Base-by-base conservation (phyloP, 176 grass and related monocot genomes). In the Raddia guianensis region DNA sequence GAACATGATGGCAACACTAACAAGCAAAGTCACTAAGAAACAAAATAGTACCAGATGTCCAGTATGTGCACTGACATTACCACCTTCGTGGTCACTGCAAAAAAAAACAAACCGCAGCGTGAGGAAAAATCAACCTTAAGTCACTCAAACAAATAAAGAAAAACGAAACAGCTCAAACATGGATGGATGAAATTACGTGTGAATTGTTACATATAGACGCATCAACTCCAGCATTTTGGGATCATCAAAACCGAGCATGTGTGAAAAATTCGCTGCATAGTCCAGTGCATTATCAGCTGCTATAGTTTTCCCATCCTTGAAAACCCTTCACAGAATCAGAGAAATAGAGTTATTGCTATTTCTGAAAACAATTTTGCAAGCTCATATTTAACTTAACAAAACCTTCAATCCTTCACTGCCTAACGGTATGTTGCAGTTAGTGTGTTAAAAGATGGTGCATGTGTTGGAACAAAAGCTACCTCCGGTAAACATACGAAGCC, bases 211-310 rank as follows among this genome's bases (percentile, higher is more conserved):
- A 79, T 99, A 99, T 86, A 99, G 86, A 72, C 96, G 90, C 96
- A 99, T 99, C 77, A 99, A 76, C 62, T 99, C 96, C 57, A 95
- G 79, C 96, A 99, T 99, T 91, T 99, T 99, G 34, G 96, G 92
- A 66, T 95, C 92, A 8, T 95, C 90, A 91, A 93, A 99, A 42
- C 90, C 96, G 73, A 99, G 86, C 96, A 99, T 93, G 82, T 99
- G 96, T 79, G 96, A 99, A 85, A 93, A 99, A 79, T 99, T 95
- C 9, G 92, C 96, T 1, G 88, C 90, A 3, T 95, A 99, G 62
- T 99, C 96, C 81, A 99, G 76, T 71, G 86, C 74, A 87, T 75
- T 91, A 73, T 99, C 90, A 64, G 92, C 68, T 85, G 80, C 70
- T 76, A 99, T 91, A 64, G 84, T 73, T 88, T 93, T 85, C 44